Evolutionary conservation across 768 basidiomycete genomes (phyloP).

Genomic region (Russula foetens): DNA sequence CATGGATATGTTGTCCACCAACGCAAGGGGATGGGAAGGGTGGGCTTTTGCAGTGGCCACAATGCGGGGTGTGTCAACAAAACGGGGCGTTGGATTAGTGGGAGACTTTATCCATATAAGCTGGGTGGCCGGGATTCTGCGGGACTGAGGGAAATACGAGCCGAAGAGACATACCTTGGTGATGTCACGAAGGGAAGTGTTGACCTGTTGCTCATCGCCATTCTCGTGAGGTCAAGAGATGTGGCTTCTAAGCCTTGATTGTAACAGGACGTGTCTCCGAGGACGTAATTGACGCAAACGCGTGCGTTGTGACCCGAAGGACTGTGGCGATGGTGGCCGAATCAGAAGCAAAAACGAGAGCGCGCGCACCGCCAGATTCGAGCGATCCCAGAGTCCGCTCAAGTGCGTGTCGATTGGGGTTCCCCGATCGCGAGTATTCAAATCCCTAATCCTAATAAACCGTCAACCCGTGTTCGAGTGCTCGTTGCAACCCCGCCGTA

Average conservation of each 20-base stretch:
- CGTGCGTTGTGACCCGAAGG: conserved; percentile 72
- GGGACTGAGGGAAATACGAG: background rate
- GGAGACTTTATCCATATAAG: conserved; percentile 94
- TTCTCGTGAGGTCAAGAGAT: conserved; percentile 77
- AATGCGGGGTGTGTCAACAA: conserved; percentile 75
- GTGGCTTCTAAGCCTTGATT: conserved; percentile 63
- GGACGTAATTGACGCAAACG: conserved; percentile 86
- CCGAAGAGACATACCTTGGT: conserved; percentile 56
- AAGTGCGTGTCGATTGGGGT: conserved; percentile 79
- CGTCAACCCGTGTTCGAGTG: background rate
- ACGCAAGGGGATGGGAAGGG: conserved; percentile 60
- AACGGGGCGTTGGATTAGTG: conserved; percentile 87
- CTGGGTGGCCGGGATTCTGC: conserved; percentile 31
- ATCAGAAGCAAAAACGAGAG: conserved; percentile 78
- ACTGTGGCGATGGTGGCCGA: conserved; percentile 82
- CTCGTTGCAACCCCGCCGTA: conserved; percentile 18
- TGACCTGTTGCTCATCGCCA: conserved; percentile 53
- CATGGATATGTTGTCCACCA: conserved; percentile 93
- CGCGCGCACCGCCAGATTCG: conserved; percentile 65
- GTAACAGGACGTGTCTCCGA: conserved; percentile 90
- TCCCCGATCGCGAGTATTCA: conserved; percentile 86
- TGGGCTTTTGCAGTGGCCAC: conserved; percentile 55
- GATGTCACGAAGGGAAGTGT: conserved; percentile 57
- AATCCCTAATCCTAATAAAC: conserved; percentile 45
- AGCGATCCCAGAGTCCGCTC: conserved; percentile 72